Evolutionary conservation across 805 yeast genomes (phyloP).

Genomic region (Nakazawaea ernobii): DNA sequence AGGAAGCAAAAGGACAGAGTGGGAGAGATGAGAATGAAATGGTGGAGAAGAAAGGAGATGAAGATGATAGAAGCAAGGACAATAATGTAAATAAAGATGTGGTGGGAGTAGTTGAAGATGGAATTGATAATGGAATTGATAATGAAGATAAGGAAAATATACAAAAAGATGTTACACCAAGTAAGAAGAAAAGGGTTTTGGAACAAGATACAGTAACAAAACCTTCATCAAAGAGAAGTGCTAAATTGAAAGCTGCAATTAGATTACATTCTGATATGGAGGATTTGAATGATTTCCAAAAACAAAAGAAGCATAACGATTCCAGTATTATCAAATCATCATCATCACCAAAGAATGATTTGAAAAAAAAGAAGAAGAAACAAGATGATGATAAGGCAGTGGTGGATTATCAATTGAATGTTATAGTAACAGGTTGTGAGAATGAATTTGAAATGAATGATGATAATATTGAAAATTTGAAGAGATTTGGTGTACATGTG

Average conservation of each 20-base stretch:
- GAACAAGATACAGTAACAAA: slow-evolving; percentile 13
- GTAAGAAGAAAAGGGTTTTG: slow-evolving; percentile 1
- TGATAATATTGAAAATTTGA: slow-evolving; percentile 28
- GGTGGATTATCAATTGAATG: slow-evolving; percentile 35
- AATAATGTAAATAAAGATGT: slow-evolving; percentile 13
- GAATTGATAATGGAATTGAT: slow-evolving; percentile 14
- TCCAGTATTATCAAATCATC: too few species aligned
- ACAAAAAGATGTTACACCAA: background rate
- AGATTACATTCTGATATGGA: slow-evolving; percentile 66
- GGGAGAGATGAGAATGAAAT: too few species aligned
- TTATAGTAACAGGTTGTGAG: slow-evolving; percentile 65
- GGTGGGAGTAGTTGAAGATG: slow-evolving; percentile 10
- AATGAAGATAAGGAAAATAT: slow-evolving; percentile 16
- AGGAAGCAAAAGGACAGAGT: too few species aligned
- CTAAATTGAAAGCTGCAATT: slow-evolving; percentile 60
- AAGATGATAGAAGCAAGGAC: slow-evolving; percentile 12
- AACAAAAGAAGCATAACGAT: slow-evolving; percentile 15
- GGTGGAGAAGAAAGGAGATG: background rate
- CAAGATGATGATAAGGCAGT: slow-evolving; percentile 5
- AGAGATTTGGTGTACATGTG: slow-evolving; percentile 53
- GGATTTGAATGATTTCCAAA: slow-evolving; percentile 59
- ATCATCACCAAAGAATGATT: too few species aligned
- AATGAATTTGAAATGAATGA: slow-evolving; percentile 39
- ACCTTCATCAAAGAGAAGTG: slow-evolving; percentile 34
- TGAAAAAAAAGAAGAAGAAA: slow-evolving; percentile 16